Base-by-base conservation (phyloP, 2,329 filamentous ascomycete genomes). In the Venturiaceae sp. region DNA sequence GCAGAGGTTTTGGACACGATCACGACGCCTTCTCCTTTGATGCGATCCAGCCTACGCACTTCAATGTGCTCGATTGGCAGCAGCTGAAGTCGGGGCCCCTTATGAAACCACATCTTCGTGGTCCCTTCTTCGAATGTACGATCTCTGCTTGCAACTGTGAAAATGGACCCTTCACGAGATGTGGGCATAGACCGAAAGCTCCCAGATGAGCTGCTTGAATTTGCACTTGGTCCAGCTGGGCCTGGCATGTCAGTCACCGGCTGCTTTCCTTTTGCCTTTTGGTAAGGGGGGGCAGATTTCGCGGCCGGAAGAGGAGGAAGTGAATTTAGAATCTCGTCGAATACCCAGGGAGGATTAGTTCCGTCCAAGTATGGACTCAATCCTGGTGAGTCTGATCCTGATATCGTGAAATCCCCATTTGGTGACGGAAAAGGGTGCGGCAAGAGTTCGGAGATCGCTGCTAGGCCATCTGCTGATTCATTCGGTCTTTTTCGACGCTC, bases 81-180 rank as follows among this genome's bases (percentile, higher is more conserved):
- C 8, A 47, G 19, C 30, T 59, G 37, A 28, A 58, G 26, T 28
- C 23, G 28, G 21, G 37, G 9, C 23, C 58, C 58, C 33, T 32
- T 55, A 8, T 26, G 50, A 36, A 59, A 41, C 58, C 58, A 59
- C 13, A 59, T 1, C 23, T 56, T 59, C 8, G 28, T 34, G 4
- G 52, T 34, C 6, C 53, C 58, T 19, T 44, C 37, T 33, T 46
- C 37, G 32, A 57, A 59, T 6, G 37, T 30, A 11, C 58, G 50
- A 26, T 46, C 52, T 19, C 21, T 55, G 23, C 30, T 37, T 19
- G 46, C 30, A 14, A 44, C 28, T 21, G 57, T 56, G 37, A 39
- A 54, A 19, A 58, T 54, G 9, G 57, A 58, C n/a, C 57, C 47
- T 26, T 58, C 47, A 21, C 57, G 57, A 19, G 39, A 46, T 19